Base-by-base conservation (phyloP, 768 basidiomycete species). In the Phylloporus sp. region DNA sequence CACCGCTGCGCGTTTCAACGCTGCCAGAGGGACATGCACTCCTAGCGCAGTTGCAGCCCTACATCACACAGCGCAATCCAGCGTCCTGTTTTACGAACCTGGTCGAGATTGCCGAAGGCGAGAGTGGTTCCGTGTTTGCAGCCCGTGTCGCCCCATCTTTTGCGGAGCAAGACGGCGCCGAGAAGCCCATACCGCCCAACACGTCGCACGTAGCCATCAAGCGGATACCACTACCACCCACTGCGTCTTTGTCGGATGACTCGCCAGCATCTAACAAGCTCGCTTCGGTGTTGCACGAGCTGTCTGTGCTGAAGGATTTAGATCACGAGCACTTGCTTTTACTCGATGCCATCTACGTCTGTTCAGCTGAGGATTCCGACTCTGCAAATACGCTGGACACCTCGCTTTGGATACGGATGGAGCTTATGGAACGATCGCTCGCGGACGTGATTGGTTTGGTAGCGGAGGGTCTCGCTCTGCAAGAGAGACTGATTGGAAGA, bases 381-480 rank as follows among this genome's bases (percentile, higher is more conserved):
- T 45, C 39, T 22, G 43, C 50, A 4, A 22, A 24, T 4, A 27
- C 23, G 7, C 54, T 67, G 18, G 82, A 81, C 47, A 79, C 80
- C 52, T 76, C 81, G 48, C 65, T 92, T 29, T 92, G 90, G 90
- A 83, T 92, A 39, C 71, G 83, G 52, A 92, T 92, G 90, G 88
- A 90, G 63, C 77, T 91, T 26, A 90, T 92, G 89, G 87, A 90
- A 57, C 75, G 88, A 52, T 90, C 87, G 60, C 69, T 92, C 54
- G 90, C 90, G 56, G 90, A 92, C 62, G 76, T 92, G 37, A 72
- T 91, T 14, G 78, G 72, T 14, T 64, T 90, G 17, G 78, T 78
- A 7, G 75, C 69, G 11, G 72, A 79, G 49, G 86, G 86, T 0
- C 63, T 89, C 29, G 71, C 76, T 55, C 50, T 92, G 39, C 75